phyloP scores from a whole-genome alignment of 2,329 filamentous ascomycete genomes.

The Diaporthe sp. region DNA sequence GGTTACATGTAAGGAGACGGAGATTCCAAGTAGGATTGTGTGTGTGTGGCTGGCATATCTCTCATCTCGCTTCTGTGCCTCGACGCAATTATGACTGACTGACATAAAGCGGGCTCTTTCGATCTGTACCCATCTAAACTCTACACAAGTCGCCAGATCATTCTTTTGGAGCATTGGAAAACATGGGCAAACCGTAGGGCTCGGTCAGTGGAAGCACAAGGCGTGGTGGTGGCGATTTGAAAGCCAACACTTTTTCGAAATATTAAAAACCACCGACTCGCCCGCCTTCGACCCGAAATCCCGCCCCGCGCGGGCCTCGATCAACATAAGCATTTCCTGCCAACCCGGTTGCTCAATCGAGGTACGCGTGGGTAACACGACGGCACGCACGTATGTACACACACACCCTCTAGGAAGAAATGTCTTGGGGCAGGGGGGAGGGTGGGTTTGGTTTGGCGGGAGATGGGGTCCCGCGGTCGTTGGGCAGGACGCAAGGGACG shows the following conservation, averaged over 20 bases:
- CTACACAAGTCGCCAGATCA: background rate
- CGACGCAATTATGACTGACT: background rate
- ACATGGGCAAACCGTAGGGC: background rate
- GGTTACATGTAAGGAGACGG: slow-evolving; percentile 2
- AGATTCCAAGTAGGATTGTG: background rate
- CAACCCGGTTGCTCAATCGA: background rate
- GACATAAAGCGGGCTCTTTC: background rate
- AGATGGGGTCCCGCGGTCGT: no score
- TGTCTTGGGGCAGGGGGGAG: background rate
- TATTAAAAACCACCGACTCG: background rate
- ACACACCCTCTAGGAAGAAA: background rate
- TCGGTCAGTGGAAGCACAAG: background rate
- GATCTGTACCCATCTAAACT: background rate
- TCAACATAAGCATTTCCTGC: background rate
- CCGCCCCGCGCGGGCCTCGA: background rate
- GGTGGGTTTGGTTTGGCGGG: background rate
- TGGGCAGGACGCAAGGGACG: slow-evolving; percentile 7
- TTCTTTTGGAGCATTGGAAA: background rate
- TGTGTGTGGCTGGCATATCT: background rate
- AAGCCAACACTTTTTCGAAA: background rate
- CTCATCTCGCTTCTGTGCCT: background rate
- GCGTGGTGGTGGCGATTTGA: background rate
- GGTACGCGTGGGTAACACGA: background rate
- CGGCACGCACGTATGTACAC: background rate
- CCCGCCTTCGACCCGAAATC: background rate